These are phyloP conservation scores for Paecilomyces variotii DNA, from an alignment of 2,329 filamentous ascomycete species.

Conservation along the genomic window DNA sequence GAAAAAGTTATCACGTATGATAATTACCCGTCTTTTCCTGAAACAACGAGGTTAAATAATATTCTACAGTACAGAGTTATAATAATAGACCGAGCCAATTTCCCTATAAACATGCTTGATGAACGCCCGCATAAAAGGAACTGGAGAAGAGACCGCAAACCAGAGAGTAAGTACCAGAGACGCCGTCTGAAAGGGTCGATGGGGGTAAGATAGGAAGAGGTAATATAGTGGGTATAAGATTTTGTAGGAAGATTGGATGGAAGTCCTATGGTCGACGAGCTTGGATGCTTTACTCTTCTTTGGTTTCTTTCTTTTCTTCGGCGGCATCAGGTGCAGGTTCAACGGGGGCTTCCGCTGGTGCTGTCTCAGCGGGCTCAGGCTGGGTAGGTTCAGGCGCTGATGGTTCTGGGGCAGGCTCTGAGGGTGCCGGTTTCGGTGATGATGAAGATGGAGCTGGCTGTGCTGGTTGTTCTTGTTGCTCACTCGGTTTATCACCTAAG, in stretches of 20 bases:
- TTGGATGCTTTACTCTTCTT: neutral
- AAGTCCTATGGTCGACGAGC: neutral
- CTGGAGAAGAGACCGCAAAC: too few species aligned
- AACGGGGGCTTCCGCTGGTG: neutral
- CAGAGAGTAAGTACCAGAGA: too few species aligned
- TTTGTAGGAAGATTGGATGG: neutral
- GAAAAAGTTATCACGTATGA: too few species aligned
- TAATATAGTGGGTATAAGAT: neutral
- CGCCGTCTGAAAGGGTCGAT: neutral
- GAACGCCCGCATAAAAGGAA: too few species aligned
- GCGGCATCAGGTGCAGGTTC: neutral
- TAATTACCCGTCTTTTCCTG: too few species aligned
- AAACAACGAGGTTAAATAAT: too few species aligned
- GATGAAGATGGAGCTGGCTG: neutral
- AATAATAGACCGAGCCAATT: too few species aligned
- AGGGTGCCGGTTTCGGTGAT: neutral
- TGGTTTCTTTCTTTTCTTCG: neutral
- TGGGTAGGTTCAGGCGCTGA: neutral
- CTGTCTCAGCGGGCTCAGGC: neutral
- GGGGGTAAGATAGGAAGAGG: neutral
- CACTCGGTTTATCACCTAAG: constrained; percentile 12
- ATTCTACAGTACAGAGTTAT: too few species aligned
- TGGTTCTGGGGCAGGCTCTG: neutral
- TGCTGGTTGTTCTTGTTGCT: constrained; percentile 4
- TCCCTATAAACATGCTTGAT: too few species aligned